These are phyloP conservation scores for Aspergillus saccharolyticus DNA, from an alignment of 495 filamentous ascomycete species.

Conservation along the genomic window DNA sequence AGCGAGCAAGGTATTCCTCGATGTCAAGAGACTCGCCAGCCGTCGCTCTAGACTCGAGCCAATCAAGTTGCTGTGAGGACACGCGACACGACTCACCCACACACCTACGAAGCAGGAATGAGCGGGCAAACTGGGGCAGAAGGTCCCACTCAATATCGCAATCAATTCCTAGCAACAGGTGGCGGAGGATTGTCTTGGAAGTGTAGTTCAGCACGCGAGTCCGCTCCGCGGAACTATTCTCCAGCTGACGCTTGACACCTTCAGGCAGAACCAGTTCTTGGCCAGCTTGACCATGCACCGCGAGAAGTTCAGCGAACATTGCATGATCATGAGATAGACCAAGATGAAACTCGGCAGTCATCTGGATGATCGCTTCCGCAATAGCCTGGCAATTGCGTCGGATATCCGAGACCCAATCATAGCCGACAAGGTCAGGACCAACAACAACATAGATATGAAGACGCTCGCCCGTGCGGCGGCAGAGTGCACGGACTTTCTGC, in stretches of 20 bases:
- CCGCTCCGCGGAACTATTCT: slow-evolving; percentile 11
- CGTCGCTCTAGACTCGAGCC: slow-evolving; percentile 28
- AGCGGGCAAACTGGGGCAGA: slow-evolving; percentile 25
- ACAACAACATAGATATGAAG: slow-evolving; percentile 39
- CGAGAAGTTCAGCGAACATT: slow-evolving; percentile 38
- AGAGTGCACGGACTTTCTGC: slow-evolving; percentile 11
- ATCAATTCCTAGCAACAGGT: slow-evolving; percentile 37
- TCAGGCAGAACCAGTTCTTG: slow-evolving; percentile 13
- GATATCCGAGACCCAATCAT: slow-evolving; percentile 32
- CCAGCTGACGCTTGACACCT: slow-evolving; percentile 19
- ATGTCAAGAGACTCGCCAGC: slow-evolving; percentile 25
- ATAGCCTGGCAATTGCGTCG: slow-evolving; percentile 42
- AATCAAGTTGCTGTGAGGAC: slow-evolving; percentile 20
- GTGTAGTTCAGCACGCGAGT: slow-evolving; percentile 24
- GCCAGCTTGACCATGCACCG: slow-evolving; percentile 24
- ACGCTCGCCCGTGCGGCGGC: slow-evolving; percentile 11
- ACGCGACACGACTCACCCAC: slow-evolving; percentile 25
- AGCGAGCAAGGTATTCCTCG: slow-evolving; percentile 31
- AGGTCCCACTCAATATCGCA: slow-evolving; percentile 37
- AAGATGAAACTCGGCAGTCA: slow-evolving; percentile 41
- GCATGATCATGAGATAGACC: slow-evolving; percentile 46
- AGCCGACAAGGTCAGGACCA: slow-evolving; percentile 24
- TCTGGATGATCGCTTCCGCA: slow-evolving; percentile 49
- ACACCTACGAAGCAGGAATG: slow-evolving; percentile 29
- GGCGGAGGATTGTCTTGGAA: slow-evolving; percentile 32